Conservation (phyloP, 2,329 filamentous ascomycete genomes). For the Tolypocladium nubicola region DNA sequence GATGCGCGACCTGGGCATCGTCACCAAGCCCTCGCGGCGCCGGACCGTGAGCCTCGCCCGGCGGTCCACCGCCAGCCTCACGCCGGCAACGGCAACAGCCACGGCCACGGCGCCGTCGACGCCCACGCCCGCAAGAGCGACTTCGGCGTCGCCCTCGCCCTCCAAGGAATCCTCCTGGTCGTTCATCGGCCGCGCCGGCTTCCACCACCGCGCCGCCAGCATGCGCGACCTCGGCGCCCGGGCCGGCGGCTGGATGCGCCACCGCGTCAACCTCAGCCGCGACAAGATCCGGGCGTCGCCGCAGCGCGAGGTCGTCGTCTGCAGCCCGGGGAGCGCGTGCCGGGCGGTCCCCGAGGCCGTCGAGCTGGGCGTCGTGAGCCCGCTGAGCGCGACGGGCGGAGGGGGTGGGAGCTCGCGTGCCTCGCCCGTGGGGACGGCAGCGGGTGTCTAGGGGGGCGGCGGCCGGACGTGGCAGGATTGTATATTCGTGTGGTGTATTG, state of each 20-base stretch:
- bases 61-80: neutral
- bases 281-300: neutral
- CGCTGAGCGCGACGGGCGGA: neutral
- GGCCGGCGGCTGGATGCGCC: conserved; percentile 15
- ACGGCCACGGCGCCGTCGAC: neutral
- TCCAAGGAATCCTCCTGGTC: neutral
- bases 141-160: conserved; percentile 3
- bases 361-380: neutral
- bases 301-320: neutral
- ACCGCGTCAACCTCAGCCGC: conserved; percentile 9
- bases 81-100: neutral
- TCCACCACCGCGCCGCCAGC: conserved; percentile 4
- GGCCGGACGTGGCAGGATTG: neutral
- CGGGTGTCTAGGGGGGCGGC: neutral
- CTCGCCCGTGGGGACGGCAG: neutral
- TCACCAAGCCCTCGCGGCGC: conserved; percentile 7
- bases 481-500: neutral
- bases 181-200: conserved; percentile 3
- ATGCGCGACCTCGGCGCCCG: conserved; percentile 14
- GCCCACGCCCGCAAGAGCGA: neutral
- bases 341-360: neutral
- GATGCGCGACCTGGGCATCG: conserved; percentile 11
- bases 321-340: neutral
- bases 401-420: neutral
- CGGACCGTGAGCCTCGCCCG: conserved; percentile 2